Percentiles rank a stretch among this genome's conserved stretches.
Evolutionary conservation across 1,139 yeast species (phyloP).

Genomic region (Yamadazyma oceani): DNA sequence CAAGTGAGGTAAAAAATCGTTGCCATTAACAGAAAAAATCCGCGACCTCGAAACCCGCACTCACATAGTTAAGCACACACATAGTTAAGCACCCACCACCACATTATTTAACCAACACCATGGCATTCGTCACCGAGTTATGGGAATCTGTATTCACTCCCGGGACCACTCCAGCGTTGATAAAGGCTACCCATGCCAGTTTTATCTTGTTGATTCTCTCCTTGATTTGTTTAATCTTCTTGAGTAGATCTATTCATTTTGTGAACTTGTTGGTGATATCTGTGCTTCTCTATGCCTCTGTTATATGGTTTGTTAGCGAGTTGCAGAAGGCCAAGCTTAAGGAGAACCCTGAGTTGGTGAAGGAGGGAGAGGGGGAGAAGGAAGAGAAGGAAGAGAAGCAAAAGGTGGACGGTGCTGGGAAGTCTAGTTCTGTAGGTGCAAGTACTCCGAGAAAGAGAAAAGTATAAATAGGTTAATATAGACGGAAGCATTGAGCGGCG

Average conservation of each 20-base stretch:
- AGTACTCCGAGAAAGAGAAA: slow-evolving; percentile 18
- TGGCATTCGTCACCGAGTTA: slow-evolving; percentile 59
- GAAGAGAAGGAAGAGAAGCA: slow-evolving; percentile 3
- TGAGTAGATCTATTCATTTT: slow-evolving; percentile 76
- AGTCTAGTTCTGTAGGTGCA: slow-evolving; percentile 3
- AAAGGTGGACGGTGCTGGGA: not conserved
- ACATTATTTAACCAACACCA: slow-evolving; percentile 4
- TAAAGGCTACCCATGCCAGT: slow-evolving; percentile 56
- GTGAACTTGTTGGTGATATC: slow-evolving; percentile 72
- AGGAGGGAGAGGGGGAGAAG: slow-evolving; percentile 9
- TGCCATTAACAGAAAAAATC: too few species aligned
- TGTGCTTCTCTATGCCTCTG: slow-evolving; percentile 67
- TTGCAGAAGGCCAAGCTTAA: slow-evolving; percentile 50
- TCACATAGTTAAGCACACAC: too few species aligned
- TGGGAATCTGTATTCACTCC: slow-evolving; percentile 96
- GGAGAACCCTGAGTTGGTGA: slow-evolving; percentile 19
- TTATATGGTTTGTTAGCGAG: slow-evolving; percentile 86
- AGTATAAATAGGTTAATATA: slow-evolving; percentile 7
- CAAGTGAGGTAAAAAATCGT: too few species aligned
- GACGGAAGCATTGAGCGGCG: not conserved
- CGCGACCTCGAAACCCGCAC: too few species aligned
- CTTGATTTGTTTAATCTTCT: slow-evolving; percentile 55
- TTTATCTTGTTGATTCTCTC: slow-evolving; percentile 39
- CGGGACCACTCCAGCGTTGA: slow-evolving; percentile 85
- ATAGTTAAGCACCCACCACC: too few species aligned